phyloP scores from a whole-genome alignment of 2,329 filamentous ascomycete genomes.

The Tolypocladium guangdongense region DNA sequence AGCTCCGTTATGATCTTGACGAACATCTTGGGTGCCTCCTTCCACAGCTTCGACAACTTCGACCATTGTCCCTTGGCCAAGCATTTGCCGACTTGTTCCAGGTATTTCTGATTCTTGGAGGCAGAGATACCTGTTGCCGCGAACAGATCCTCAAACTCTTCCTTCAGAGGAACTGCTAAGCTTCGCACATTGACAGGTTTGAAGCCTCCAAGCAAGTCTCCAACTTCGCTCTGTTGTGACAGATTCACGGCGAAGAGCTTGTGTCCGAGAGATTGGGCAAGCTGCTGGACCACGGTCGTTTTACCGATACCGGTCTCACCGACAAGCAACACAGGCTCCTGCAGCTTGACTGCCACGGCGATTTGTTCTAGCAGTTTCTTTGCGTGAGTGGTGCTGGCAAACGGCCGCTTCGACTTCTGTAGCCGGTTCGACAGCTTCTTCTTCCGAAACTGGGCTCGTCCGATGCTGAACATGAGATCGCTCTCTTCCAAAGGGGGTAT shows the following conservation, averaged over 20 bases:
- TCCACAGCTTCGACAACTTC: constrained; percentile 77
- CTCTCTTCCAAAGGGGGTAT: constrained; percentile 58
- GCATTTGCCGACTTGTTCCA: constrained; percentile 69
- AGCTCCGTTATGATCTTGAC: constrained; percentile 53
- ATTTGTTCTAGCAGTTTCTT: constrained; percentile 81
- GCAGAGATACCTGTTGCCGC: constrained; percentile 72
- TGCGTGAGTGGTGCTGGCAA: constrained; percentile 82
- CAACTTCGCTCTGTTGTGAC: constrained; percentile 94
- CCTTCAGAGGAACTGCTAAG: constrained; percentile 78
- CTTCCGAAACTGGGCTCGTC: constrained; percentile 54
- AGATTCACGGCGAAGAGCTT: constrained; percentile 89
- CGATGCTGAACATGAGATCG: constrained; percentile 48
- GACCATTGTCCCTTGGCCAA: constrained; percentile 78
- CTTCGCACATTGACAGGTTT: constrained; percentile 90
- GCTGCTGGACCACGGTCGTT: constrained; percentile 88
- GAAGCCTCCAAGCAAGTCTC: constrained; percentile 91
- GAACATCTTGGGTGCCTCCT: constrained; percentile 81
- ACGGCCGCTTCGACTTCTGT: constrained; percentile 50
- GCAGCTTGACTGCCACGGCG: constrained; percentile 66
- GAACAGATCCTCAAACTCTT: constrained; percentile 89
- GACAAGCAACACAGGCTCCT: constrained; percentile 89
- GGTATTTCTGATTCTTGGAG: constrained; percentile 78
- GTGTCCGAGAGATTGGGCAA: constrained; percentile 73
- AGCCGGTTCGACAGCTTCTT: constrained; percentile 37
- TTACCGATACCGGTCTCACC: constrained; percentile 98